A percentile compares a stretch with the other conserved stretches of the same genome.
phyloP scores from a whole-genome alignment of 2,329 filamentous ascomycete species.

The Nemania sp. region DNA sequence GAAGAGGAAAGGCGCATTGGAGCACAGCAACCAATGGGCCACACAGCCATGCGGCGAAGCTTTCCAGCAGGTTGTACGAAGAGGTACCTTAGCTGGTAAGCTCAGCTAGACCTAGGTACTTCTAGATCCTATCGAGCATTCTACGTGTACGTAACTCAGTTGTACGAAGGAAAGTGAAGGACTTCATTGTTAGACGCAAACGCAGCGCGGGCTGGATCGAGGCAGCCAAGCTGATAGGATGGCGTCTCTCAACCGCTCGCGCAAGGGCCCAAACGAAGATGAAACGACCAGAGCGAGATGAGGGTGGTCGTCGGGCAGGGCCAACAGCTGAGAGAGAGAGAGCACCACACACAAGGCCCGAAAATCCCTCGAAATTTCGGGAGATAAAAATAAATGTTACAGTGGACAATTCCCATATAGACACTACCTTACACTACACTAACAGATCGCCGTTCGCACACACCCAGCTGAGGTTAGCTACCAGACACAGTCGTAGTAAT shows the following conservation, averaged over 20 bases:
- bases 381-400: constrained; percentile 30
- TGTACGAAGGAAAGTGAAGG: no score
- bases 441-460: background rate
- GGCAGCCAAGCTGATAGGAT: constrained; percentile 13
- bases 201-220: constrained; percentile 9
- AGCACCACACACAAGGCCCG: constrained; percentile 4
- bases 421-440: no score
- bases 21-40: constrained; percentile 27
- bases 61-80: background rate
- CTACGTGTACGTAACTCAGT: no score
- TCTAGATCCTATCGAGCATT: no score
- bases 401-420: constrained; percentile 13
- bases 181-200: no score
- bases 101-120: no score
- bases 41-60: constrained; percentile 32
- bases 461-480: background rate
- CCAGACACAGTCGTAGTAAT: constrained; percentile 13
- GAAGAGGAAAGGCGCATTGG: constrained; percentile 38
- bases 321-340: constrained; percentile 19
- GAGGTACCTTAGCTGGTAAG: background rate
- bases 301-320: constrained; percentile 23
- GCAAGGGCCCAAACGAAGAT: constrained; percentile 19
- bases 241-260: constrained; percentile 9
- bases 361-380: constrained; percentile 27
- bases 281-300: constrained; percentile 25